Conservation (phyloP, 495 filamentous ascomycete genomes). For the Aspergillus affinis region DNA sequence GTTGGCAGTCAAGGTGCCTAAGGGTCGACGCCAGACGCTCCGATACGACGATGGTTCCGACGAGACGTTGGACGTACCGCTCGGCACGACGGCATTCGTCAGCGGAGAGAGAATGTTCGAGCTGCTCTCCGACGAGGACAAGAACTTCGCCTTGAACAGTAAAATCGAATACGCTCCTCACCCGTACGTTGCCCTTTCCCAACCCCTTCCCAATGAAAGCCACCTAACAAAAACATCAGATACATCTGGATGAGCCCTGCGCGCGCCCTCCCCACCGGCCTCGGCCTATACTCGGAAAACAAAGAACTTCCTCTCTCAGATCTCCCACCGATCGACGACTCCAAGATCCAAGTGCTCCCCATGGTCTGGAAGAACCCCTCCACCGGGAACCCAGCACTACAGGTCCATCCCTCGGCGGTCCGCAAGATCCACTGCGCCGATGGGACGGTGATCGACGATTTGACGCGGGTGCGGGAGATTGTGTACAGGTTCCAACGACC, state of each 20-base stretch:
- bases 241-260: conserved; percentile 75
- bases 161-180: conserved; percentile 73
- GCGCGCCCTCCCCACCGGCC: conserved; percentile 61
- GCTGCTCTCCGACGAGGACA: conserved; percentile 58
- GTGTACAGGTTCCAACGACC: conserved; percentile 69
- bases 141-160: conserved; percentile 61
- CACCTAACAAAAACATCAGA: conserved; percentile 13
- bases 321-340: conserved; percentile 61
- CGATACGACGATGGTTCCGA: conserved; percentile 69
- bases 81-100: conserved; percentile 76
- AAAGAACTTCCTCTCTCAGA: conserved; percentile 54
- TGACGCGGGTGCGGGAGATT: conserved; percentile 62
- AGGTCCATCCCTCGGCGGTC: conserved; percentile 68
- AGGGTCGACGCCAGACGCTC: conserved; percentile 61
- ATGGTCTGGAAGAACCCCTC: conserved; percentile 73
- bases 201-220: conserved; percentile 1
- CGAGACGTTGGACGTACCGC: conserved; percentile 65
- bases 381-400: conserved; percentile 64
- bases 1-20: conserved; percentile 64
- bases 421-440: conserved; percentile 61
- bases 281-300: conserved; percentile 63
- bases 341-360: conserved; percentile 66
- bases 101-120: conserved; percentile 66
- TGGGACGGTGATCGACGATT: conserved; percentile 63
- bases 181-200: conserved; percentile 36